phyloP scores from a whole-genome alignment of 2,329 filamentous ascomycete genomes.

The Sarocladium strictum region DNA sequence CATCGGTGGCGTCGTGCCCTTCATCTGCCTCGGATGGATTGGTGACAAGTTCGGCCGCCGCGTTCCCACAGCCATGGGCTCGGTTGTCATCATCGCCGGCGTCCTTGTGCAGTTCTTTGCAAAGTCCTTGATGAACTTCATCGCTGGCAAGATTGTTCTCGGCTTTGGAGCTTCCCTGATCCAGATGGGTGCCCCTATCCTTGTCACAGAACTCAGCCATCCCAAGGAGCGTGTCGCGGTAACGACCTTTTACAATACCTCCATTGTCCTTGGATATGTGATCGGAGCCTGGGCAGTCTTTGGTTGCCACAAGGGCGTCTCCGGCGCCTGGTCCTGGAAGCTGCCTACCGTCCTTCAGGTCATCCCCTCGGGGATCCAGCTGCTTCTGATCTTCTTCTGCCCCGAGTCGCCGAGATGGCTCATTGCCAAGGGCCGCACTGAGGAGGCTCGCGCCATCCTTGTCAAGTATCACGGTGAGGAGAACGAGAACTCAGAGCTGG shows the following conservation, averaged over 20 bases:
- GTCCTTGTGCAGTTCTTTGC: slow-evolving; percentile 30
- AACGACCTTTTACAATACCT: slow-evolving; percentile 34
- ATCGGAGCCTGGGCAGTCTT: slow-evolving; percentile 32
- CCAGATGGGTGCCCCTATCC: slow-evolving; percentile 34
- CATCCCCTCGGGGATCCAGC: slow-evolving; percentile 34
- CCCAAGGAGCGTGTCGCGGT: slow-evolving; percentile 32
- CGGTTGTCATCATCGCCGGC: slow-evolving; percentile 31
- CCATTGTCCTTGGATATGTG: slow-evolving; percentile 33
- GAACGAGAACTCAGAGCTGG: slow-evolving; percentile 35
- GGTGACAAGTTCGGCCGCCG: slow-evolving; percentile 28
- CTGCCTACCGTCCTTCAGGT: slow-evolving; percentile 48
- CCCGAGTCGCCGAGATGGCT: slow-evolving; percentile 58
- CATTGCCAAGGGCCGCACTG: slow-evolving; percentile 41
- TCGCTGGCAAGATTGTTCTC: slow-evolving; percentile 31
- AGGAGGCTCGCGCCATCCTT: slow-evolving; percentile 45
- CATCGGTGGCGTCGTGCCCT: slow-evolving; percentile 33
- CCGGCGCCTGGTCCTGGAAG: slow-evolving; percentile 40
- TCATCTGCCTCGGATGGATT: slow-evolving; percentile 29
- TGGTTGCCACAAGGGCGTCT: slow-evolving; percentile 16
- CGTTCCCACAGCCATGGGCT: slow-evolving; percentile 28
- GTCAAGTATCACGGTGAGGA: slow-evolving; percentile 46
- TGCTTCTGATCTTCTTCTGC: slow-evolving; percentile 41
- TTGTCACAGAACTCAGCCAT: slow-evolving; percentile 36
- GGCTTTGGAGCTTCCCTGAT: slow-evolving; percentile 30
- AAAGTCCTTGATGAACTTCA: slow-evolving; percentile 29